phyloP scores from a whole-genome alignment of 192 early-diverging fungal species.

The Rhizophagus prolifer region DNA sequence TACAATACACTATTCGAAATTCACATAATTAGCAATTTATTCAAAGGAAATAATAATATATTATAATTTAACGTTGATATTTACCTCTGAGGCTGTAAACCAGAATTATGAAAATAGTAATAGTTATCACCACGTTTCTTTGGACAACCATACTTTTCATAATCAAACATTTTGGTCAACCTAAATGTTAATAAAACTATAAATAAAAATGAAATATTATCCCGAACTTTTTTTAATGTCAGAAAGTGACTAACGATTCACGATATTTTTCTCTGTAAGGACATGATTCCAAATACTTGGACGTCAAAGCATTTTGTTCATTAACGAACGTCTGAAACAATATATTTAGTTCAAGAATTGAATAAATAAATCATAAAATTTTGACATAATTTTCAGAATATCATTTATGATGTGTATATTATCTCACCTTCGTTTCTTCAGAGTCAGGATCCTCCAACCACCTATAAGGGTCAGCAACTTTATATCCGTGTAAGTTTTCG shows the following conservation, averaged over 20 bases:
- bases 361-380: background rate
- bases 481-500: conserved; percentile 37
- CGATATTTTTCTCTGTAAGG: conserved; percentile 36
- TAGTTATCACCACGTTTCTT: conserved; percentile 59
- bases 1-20: conserved; percentile 46
- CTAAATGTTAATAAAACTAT: conserved; percentile 11
- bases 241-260: conserved; percentile 31
- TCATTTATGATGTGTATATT: too few species aligned
- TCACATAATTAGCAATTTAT: background rate
- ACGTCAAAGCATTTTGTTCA: conserved; percentile 56
- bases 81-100: conserved; percentile 55
- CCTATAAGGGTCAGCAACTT: conserved; percentile 58
- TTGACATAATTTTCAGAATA: too few species aligned
- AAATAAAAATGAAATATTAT: background rate
- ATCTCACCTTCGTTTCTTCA: conserved; percentile 51
- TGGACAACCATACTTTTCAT: conserved; percentile 55
- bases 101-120: conserved; percentile 67
- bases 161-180: conserved; percentile 59
- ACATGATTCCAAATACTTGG: conserved; percentile 48
- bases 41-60: background rate
- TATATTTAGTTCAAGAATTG: background rate
- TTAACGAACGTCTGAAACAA: too few species aligned
- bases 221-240: background rate
- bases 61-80: too few species aligned
- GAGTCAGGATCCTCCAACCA: conserved; percentile 69